Evolutionary conservation across 345 rosid species (phyloP).

Genomic region (Rhodamnia argentea): DNA sequence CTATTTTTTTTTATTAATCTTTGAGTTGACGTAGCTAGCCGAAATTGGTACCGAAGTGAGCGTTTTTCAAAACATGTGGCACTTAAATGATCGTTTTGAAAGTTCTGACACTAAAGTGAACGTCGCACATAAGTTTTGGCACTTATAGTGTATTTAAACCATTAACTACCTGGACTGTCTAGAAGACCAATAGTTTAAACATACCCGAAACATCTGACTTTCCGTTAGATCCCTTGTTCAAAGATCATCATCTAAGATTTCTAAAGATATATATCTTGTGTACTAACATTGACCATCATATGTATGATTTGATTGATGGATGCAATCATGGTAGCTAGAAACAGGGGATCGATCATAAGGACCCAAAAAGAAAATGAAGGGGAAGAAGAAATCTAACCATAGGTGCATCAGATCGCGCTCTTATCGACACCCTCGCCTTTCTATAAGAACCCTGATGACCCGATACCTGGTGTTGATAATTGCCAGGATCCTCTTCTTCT

Average conservation of each 20-base stretch:
- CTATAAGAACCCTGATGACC: constrained; percentile 25
- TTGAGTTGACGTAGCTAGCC: too few species aligned
- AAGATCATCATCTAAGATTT: background rate
- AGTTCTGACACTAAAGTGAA: too few species aligned
- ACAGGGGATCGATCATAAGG: background rate
- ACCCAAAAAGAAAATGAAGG: background rate
- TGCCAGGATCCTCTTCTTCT: background rate
- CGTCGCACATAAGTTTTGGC: too few species aligned
- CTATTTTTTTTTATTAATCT: too few species aligned
- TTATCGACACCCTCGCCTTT: constrained; percentile 56
- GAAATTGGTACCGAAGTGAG: too few species aligned
- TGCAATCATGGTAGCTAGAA: background rate
- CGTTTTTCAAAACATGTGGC: too few species aligned
- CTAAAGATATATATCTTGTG: background rate
- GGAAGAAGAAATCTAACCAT: constrained; percentile 13
- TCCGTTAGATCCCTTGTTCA: background rate
- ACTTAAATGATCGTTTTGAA: too few species aligned
- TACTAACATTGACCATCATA: background rate
- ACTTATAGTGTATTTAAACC: too few species aligned
- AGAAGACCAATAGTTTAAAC: background rate
- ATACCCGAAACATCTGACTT: background rate
- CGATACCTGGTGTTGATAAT: background rate
- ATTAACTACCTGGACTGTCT: too few species aligned
- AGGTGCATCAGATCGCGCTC: constrained; percentile 49
- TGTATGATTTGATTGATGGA: background rate